Conservation (phyloP, 371 early-diverging fungal species). For the Chytridium lagenaria region DNA sequence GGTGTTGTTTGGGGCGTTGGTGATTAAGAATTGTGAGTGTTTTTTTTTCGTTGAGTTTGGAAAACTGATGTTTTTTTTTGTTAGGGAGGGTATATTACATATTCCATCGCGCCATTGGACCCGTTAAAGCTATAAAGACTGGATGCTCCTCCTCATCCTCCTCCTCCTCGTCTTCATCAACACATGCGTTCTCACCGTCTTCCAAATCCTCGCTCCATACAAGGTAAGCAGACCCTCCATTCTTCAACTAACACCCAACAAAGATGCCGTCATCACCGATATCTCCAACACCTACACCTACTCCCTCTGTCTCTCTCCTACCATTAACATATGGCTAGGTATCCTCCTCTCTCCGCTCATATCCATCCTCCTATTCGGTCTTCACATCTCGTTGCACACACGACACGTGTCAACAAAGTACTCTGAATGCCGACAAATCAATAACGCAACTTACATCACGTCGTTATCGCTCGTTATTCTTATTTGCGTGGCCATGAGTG, state of each 20-base stretch:
- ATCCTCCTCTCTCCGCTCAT: background rate
- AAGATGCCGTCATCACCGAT: background rate
- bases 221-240: background rate
- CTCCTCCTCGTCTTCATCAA: background rate
- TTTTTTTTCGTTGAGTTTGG: background rate
- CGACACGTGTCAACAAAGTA: background rate
- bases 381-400: background rate
- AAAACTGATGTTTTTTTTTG: background rate
- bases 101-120: background rate
- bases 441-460: background rate
- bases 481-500: background rate
- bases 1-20: background rate
- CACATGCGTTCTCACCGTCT: background rate
- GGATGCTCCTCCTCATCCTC: background rate
- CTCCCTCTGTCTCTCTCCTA: background rate
- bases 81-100: background rate
- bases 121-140: background rate
- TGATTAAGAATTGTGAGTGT: background rate
- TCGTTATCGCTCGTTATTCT: background rate
- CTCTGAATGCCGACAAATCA: background rate
- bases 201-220: background rate
- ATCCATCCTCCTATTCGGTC: background rate
- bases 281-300: background rate
- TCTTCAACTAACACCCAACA: background rate
- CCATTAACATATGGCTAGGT: background rate